A percentile compares a stretch with the other conserved stretches of the same genome.
These are phyloP conservation scores for Tuber brumale DNA, from an alignment of 495 filamentous ascomycete species.

Conservation along the genomic window DNA sequence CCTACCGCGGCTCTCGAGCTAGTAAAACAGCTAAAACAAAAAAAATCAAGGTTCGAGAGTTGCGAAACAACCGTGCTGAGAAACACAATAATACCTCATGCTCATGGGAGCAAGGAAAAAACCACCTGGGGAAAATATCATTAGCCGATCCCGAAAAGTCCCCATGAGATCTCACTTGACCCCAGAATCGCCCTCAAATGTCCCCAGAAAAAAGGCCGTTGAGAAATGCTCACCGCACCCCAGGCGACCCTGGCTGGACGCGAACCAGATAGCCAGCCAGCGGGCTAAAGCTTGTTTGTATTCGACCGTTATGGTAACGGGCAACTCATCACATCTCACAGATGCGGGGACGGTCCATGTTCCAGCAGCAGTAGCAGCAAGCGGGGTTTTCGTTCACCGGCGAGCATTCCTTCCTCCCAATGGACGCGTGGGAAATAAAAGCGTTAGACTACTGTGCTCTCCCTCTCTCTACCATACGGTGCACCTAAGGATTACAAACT, in stretches of 20 bases:
- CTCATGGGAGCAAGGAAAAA: not conserved
- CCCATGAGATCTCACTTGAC: conserved; percentile 1
- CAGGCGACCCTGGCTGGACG: not conserved
- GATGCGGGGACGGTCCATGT: not conserved
- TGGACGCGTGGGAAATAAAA: not conserved
- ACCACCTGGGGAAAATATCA: not conserved
- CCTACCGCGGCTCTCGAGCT: not conserved
- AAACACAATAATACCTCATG: not conserved
- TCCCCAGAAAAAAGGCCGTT: not conserved
- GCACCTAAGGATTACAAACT: not conserved
- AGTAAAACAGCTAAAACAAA: not conserved
- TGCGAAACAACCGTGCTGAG: not conserved
- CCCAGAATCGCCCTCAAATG: not conserved
- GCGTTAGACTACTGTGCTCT: not conserved
- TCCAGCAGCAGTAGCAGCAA: not conserved
- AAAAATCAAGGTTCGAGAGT: not conserved
- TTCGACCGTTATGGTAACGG: no score
- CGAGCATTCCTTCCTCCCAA: not conserved
- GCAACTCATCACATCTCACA: not conserved
- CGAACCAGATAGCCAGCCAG: not conserved
- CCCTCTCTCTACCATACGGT: not conserved
- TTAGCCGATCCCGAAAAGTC: not conserved
- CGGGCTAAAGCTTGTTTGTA: not conserved
- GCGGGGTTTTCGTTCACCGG: not conserved
- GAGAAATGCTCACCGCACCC: not conserved